Evolutionary conservation across 192 early-diverging fungal species (phyloP).

Genomic region (Backusella sp.): DNA sequence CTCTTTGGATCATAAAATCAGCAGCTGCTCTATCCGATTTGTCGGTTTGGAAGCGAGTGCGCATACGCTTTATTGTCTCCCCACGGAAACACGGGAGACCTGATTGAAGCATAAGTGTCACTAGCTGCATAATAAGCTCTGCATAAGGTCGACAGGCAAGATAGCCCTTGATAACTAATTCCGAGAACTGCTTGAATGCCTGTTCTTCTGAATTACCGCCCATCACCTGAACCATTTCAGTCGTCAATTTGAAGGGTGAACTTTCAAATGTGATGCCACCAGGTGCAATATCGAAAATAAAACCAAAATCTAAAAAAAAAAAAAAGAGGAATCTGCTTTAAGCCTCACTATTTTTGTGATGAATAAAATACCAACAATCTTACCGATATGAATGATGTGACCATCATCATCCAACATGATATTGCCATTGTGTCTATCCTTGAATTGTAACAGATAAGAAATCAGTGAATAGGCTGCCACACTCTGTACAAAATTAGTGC

Average conservation of each 20-base stretch:
- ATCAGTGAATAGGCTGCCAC: slow-evolving; percentile 95
- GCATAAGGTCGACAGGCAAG: slow-evolving; percentile 90
- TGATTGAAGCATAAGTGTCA: slow-evolving; percentile 91
- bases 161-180: slow-evolving; percentile 88
- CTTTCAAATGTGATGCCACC: slow-evolving; percentile 96
- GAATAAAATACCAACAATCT: background rate
- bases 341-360: background rate
- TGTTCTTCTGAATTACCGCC: slow-evolving; percentile 79
- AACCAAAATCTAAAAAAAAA: slow-evolving; percentile 84
- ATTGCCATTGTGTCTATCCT: slow-evolving; percentile 99
- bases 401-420: slow-evolving; percentile 98
- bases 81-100: slow-evolving; percentile 97
- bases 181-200: slow-evolving; percentile 85
- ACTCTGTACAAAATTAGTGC: slow-evolving; percentile 92
- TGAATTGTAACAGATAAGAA: slow-evolving; percentile 94
- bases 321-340: background rate
- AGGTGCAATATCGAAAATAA: slow-evolving; percentile 96
- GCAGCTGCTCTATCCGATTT: slow-evolving; percentile 88
- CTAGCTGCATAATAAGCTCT: slow-evolving; percentile 87
- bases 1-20: slow-evolving; percentile 90
- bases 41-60: slow-evolving; percentile 86
- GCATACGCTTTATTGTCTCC: slow-evolving; percentile 85
- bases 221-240: slow-evolving; percentile 97
- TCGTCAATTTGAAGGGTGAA: slow-evolving; percentile 96
- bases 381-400: slow-evolving; percentile 97